Evolutionary conservation across 352 stramenopile species (phyloP), one percentile per base, ranked within the genome.

Genomic region (Globisporangium mamillatum): DNA sequence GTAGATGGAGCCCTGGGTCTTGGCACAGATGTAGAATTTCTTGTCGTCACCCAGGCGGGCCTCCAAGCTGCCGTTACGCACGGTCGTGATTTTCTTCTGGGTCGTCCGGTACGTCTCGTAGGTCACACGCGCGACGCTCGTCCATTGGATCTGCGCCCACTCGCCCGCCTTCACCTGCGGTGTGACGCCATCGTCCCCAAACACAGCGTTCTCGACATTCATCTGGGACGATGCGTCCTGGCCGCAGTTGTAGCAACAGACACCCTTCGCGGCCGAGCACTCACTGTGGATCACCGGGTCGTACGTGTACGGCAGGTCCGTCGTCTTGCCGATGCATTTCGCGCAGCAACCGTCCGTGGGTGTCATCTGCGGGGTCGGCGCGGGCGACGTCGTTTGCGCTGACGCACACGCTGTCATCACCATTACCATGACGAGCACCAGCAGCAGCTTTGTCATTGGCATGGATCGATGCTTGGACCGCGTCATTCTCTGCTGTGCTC

Each of bases 171-270:
- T 75, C n/a, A 88, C 72, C 14, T 81, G 59, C 1, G 83, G 81
- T 25, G 84, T 91, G 0, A 80, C 72, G 29, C 84, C 84, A 66
- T 92, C 82, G n/a, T 71, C 65, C 16, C 78, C 78, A 60, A 81
- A 74, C 9, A 68, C 73, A 16, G 66, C 75, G 32, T 81, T 78
- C 48, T 70, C 65, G 32, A 81, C 36, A 9, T 58, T 73, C 46
- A 74, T 66, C 44, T 70, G 63, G 10, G 69, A 41, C 4, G 68
- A 64, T 24, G 32, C 27, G 20, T 75, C 67, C 20, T 64, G 55
- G 27, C 79, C 77, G 74, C 84, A 92, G 68, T 88, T 76, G 72
- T 86, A 92, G 78, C 84, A 92, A 68, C 84, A 92, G 25, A 92
- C 76, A 36, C 84, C 82, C 41, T 73, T 79, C 1, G 78, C 75